phyloP scores from a whole-genome alignment of 23 red algal species.

The Gracilaria vermiculophylla region DNA sequence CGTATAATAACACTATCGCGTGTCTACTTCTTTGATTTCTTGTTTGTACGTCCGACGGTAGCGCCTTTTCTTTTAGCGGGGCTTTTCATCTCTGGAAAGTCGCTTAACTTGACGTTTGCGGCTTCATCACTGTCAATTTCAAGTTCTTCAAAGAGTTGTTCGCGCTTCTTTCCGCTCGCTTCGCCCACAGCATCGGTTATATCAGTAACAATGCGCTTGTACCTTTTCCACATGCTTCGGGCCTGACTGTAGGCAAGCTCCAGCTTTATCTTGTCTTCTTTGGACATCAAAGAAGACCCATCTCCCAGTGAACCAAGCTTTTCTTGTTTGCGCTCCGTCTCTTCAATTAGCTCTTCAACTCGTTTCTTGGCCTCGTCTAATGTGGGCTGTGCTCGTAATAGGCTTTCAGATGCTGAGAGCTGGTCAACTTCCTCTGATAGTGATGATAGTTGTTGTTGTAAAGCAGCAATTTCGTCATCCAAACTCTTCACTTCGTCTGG shows the following conservation, averaged over 20 bases:
- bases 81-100: constrained; percentile 63
- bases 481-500: constrained; percentile 52
- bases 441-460: background rate
- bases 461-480: constrained; percentile 47
- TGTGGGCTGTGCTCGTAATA: constrained; percentile 27
- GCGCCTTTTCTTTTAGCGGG: constrained; percentile 19
- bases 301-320: constrained; percentile 48
- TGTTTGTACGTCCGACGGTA: background rate
- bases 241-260: constrained; percentile 54
- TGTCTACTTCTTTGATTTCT: constrained; percentile 10
- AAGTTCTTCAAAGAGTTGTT: constrained; percentile 80
- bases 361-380: constrained; percentile 36
- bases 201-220: constrained; percentile 71
- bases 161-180: constrained; percentile 68
- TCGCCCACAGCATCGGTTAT: constrained; percentile 79
- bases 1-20: too few species aligned
- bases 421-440: background rate
- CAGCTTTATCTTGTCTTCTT: constrained; percentile 64
- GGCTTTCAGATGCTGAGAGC: background rate
- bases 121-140: constrained; percentile 85
- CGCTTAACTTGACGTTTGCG: constrained; percentile 46
- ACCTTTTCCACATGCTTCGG: constrained; percentile 64
- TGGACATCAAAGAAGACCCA: constrained; percentile 61
- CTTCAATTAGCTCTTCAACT: constrained; percentile 24
- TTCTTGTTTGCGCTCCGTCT: constrained; percentile 37